phyloP scores from a whole-genome alignment of 805 yeast genomes.

The Schizosaccharomyces pombe region DNA sequence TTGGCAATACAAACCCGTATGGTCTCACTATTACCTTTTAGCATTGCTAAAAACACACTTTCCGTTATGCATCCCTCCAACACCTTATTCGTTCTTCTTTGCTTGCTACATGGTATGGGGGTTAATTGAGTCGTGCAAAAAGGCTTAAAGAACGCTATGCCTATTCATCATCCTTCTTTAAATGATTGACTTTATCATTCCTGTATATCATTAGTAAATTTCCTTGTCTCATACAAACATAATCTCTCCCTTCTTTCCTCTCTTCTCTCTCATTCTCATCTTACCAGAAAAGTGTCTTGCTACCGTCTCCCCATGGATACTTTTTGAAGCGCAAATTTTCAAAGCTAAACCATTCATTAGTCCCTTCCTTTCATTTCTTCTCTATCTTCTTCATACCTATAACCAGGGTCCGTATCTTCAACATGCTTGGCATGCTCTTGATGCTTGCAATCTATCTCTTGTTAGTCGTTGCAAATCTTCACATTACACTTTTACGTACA shows the following conservation, averaged over 20 bases:
- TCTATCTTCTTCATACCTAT: background rate
- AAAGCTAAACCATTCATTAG: background rate
- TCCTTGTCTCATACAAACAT: background rate
- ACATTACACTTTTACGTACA: background rate
- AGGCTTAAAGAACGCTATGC: background rate
- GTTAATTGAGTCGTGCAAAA: too few species aligned
- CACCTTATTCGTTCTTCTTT: too few species aligned
- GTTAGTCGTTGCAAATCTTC: background rate
- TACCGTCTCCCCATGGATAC: slow-evolving; percentile 1
- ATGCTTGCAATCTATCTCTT: background rate
- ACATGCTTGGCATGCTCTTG: background rate
- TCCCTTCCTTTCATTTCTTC: background rate
- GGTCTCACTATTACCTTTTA: too few species aligned
- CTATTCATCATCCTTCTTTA: background rate
- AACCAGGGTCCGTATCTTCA: background rate
- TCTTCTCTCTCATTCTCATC: background rate
- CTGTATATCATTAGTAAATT: background rate
- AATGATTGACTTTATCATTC: background rate
- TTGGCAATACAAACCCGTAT: too few species aligned
- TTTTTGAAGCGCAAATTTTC: background rate
- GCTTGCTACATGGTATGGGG: too few species aligned
- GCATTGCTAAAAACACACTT: too few species aligned
- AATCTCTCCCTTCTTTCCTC: background rate
- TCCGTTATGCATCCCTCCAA: too few species aligned
- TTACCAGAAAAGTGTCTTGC: slow-evolving; percentile 2